phyloP scores from a whole-genome alignment of 2,329 filamentous ascomycete species.

The Mycosphaerelloides madeirae region DNA sequence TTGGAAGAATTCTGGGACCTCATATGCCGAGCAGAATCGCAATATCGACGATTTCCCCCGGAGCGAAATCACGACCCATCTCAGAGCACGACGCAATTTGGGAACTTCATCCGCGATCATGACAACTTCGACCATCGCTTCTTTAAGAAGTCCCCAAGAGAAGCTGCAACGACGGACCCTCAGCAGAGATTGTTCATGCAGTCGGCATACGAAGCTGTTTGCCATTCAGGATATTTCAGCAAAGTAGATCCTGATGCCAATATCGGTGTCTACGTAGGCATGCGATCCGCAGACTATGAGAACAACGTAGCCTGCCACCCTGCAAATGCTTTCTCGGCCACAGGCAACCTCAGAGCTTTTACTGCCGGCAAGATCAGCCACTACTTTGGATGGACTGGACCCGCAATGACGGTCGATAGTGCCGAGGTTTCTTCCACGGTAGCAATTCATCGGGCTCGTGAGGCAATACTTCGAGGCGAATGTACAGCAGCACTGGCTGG shows the following conservation, averaged over 20 bases:
- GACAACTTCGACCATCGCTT: slow-evolving; percentile 30
- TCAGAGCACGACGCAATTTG: slow-evolving; percentile 2
- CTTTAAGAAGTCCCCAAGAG: slow-evolving; percentile 27
- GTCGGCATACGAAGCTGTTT: slow-evolving; percentile 25
- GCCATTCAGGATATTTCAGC: slow-evolving; percentile 30
- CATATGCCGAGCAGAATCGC: slow-evolving; percentile 11
- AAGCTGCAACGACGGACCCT: slow-evolving; percentile 26
- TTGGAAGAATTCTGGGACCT: slow-evolving; percentile 34
- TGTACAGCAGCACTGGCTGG: slow-evolving; percentile 33
- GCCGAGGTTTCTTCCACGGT: slow-evolving; percentile 23
- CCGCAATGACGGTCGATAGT: slow-evolving; percentile 31
- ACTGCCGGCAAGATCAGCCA: slow-evolving; percentile 36
- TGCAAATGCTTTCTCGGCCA: slow-evolving; percentile 31
- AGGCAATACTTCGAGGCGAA: slow-evolving; percentile 27
- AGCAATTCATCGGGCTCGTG: slow-evolving; percentile 30
- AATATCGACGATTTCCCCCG: slow-evolving; percentile 4
- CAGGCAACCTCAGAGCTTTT: slow-evolving; percentile 18
- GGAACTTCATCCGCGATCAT: slow-evolving; percentile 6
- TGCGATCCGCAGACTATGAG: slow-evolving; percentile 38
- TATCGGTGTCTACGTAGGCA: slow-evolving; percentile 40
- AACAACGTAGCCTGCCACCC: background rate
- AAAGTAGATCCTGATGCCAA: slow-evolving; percentile 10
- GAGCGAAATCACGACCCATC: background rate
- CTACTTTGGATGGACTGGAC: slow-evolving; percentile 42
- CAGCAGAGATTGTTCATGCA: slow-evolving; percentile 29